A percentile compares a stretch with the other conserved stretches of the same genome.
Evolutionary conservation across 495 filamentous ascomycete species (phyloP).

Genomic region (Neurospora africana): DNA sequence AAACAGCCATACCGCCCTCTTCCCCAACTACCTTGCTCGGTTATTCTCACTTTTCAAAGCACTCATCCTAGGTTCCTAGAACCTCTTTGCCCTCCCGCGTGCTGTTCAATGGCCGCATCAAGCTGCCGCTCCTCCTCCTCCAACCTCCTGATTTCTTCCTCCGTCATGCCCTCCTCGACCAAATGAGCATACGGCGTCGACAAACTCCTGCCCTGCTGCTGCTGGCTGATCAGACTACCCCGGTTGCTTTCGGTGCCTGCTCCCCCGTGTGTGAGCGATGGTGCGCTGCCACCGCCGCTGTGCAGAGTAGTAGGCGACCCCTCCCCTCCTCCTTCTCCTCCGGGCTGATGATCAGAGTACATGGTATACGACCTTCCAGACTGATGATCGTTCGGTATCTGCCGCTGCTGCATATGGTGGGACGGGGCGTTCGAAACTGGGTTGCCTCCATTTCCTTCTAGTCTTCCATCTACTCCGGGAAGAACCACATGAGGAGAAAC

Average conservation of each 20-base stretch:
- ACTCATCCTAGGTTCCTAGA: not conserved
- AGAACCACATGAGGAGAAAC: not conserved
- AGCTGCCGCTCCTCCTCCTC: conserved; percentile 41
- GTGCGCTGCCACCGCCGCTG: not conserved
- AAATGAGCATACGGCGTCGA: conserved; percentile 31
- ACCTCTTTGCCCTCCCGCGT: conserved; percentile 17
- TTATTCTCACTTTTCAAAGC: not conserved
- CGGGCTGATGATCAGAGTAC: conserved; percentile 24
- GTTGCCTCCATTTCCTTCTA: not conserved
- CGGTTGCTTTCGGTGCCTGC: conserved; percentile 5
- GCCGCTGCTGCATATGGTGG: conserved; percentile 1
- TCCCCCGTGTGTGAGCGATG: conserved; percentile 8
- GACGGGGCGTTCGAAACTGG: not conserved
- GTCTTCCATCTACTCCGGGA: not conserved
- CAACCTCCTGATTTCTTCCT: conserved; percentile 33
- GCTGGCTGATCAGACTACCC: not conserved
- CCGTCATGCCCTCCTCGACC: conserved; percentile 42
- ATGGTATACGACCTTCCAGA: conserved; percentile 21
- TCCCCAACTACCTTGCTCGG: not conserved
- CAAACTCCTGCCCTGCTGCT: conserved; percentile 9
- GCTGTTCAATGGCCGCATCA: conserved; percentile 35
- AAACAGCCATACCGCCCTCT: not conserved
- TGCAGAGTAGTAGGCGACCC: not conserved
- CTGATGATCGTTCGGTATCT: conserved; percentile 2
- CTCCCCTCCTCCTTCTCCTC: not conserved